Base-by-base conservation (phyloP, 1,284 basidiomycete species). In the Apiotrichum mycotoxinovorans region DNA sequence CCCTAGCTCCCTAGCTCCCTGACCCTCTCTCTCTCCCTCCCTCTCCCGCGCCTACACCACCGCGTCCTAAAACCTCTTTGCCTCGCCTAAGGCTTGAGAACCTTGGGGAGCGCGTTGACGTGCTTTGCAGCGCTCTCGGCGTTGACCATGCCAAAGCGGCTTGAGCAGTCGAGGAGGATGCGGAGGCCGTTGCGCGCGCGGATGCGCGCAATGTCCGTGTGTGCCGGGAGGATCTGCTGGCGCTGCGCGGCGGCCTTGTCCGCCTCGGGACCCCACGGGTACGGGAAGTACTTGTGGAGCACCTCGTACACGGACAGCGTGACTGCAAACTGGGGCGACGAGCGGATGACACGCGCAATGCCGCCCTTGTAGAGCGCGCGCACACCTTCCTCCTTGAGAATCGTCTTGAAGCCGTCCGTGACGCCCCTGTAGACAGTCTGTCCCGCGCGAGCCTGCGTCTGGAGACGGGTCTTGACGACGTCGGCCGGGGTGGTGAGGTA, bases 391-490 rank as follows among this genome's bases (percentile, higher is more conserved):
- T 74, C 71, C 83, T 72, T 72, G 87, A 88, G 86, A 63, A 98
- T 98, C 76, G 89, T 96, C 51, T 83, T 80, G 69, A 96, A 91
- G 26, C 91, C 94, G 78, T 99, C 93, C 17, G 80, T 75, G 47
- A 97, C 79, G 48, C 96, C 95, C 76, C 89, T 91, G 81, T 99
- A 99, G 60, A 87, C 81, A 5, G 91, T 90, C 76, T 98, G 86
- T 18, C 95, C 96, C 67, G 89, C 88, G 62, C 88, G 84, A 35
- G 92, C 88, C 77, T 98, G 96, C n/a, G 92, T 87, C 76, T 98
- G 96, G 63, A 98, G 80, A 56, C 95, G 86, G n/a, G 95, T 98
- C 83, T 98, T 98, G 76, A 98, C 91, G 58, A 98, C 96, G 77
- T 98, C 95, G 56, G 69, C 65, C 26, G 68, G 70, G 42, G 71